Percentiles rank a stretch among this genome's conserved stretches.
phyloP scores from a whole-genome alignment of 306 rosid species.

The Malus domestica region DNA sequence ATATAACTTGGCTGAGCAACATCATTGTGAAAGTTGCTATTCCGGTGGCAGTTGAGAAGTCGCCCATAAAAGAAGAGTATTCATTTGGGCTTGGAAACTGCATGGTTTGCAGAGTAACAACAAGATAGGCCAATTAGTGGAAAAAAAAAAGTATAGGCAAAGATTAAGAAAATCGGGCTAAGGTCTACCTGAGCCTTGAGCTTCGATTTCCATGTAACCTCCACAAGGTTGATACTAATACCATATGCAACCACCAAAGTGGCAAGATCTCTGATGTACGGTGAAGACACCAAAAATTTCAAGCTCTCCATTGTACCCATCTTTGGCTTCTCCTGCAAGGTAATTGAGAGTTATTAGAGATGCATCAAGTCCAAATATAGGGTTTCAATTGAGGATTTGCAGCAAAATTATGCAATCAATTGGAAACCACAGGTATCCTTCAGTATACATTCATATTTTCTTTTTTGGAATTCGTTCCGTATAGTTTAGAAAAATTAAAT shows the following conservation, averaged over 20 bases:
- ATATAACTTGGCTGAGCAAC: constrained; percentile 82
- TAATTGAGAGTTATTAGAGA: not conserved
- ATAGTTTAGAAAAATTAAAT: not conserved
- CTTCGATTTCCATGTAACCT: constrained; percentile 98
- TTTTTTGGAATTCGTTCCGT: not conserved
- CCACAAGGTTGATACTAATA: constrained; percentile 87
- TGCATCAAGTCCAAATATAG: not conserved
- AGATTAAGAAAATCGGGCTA: constrained; percentile 3
- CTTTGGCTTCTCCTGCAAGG: constrained; percentile 72
- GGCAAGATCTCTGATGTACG: constrained; percentile 87
- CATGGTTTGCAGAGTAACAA: constrained; percentile 10
- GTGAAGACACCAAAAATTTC: constrained; percentile 93
- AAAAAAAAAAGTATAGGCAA: not conserved
- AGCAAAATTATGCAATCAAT: not conserved
- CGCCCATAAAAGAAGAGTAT: constrained; percentile 93
- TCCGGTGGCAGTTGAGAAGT: constrained; percentile 94
- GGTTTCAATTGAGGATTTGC: not conserved
- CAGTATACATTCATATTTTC: not conserved
- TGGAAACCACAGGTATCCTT: not conserved
- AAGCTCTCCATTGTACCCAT: constrained; percentile 98
- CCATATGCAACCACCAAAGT: constrained; percentile 97
- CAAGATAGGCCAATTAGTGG: not conserved
- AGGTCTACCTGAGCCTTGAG: constrained; percentile 86
- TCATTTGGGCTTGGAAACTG: constrained; percentile 98
- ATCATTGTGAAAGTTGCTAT: constrained; percentile 89